Evolutionary conservation across 345 rosid genomes (phyloP), one percentile per base, ranked within the genome.

Genomic region (Salix purpurea): DNA sequence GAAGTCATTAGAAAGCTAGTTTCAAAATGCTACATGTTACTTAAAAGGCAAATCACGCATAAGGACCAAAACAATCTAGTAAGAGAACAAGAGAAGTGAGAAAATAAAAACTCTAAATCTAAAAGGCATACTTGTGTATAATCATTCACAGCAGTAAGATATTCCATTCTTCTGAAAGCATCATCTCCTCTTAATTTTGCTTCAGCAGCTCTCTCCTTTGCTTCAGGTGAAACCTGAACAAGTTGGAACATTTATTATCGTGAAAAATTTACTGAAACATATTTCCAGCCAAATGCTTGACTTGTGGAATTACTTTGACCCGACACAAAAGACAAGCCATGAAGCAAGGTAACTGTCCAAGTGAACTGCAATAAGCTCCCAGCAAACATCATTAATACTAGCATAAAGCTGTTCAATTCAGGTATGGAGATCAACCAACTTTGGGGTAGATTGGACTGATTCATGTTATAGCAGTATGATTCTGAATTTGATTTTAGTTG

Each of bases 121-220:
- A 10, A 66, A 21, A 65, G 71, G 36, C 77, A 68, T 85, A 95
- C 99, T 82, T 93, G 97, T 70, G 97, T 90, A 84, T 93, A 93
- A 28, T 91, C 91, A 78, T 90, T 92, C 39, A 91, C 74, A 39
- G 99, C 94, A 77, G 82, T 74, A 7, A 48, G 88, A 74, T 65
- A 89, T 76, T 93, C 93, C 48, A 91, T 86, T 81, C 90, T 85
- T 71, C 74, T 85, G 79, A 88, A 90, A 7, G 96, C 97, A 10
- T 90, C 97, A 40, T 89, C 89, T 84, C 93, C 99, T 90, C 99
- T 90, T 68, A 90, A 83, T 90, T 95, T 95, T 26, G 99, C 96
- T 86, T 93, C 94, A 15, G 89, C 96, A 26, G 96, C 94, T 86
- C 87, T 93, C 77, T 81, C 83, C 85, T 89, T 93, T 44, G 89